Evolutionary conservation across 2,329 filamentous ascomycete genomes (phyloP), one percentile per base, ranked within the genome.

Genomic region (Dactylellina sp.): DNA sequence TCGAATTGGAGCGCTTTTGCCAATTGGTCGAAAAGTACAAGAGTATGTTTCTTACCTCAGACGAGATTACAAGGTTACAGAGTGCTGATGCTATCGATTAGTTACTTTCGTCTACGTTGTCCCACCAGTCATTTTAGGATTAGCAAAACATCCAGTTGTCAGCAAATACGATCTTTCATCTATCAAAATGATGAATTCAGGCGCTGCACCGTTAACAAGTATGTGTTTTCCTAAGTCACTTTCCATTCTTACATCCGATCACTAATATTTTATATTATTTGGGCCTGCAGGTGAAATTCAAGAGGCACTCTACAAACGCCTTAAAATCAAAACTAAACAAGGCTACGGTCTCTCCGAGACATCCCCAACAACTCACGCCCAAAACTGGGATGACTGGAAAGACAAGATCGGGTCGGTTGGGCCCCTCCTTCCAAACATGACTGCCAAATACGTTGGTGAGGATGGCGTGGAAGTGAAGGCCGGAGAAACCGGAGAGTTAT

Each of bases 301-400:
- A 0, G 87, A 92, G 63, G 86, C 88, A 7, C 87, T 95, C 1
- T 91, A 91, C 84, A 81, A 86, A 18, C 87, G 93, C 6, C 87
- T 95, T 70, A 88, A 88, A 57, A 85, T 96, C 18, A 89, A 89
- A 1, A 88, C 97, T 74, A 97, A 97, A 84, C 94, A 98, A 82
- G 93, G 91, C 16, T 98, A 97, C 79, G 94, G 94, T 0, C 85
- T 98, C 3, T 92, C 89, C 3, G 94, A 98, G 83, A 96, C 92
- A 12, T 89, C 89, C 24, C 93, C 93, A 0, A 90, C 88, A 0
- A 91, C 91, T 0, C 89, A 92, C 77, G 87, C 87, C 7, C 91
- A 93, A 81, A 83, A 85, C 6, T 89, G 91, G 84, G 86, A 88
- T 37, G 89, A 92, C 77, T 97, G 93, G 92, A 83, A 88, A 75